phyloP scores from a whole-genome alignment of 169 alveolate species.

The Plasmodium gaboni region DNA sequence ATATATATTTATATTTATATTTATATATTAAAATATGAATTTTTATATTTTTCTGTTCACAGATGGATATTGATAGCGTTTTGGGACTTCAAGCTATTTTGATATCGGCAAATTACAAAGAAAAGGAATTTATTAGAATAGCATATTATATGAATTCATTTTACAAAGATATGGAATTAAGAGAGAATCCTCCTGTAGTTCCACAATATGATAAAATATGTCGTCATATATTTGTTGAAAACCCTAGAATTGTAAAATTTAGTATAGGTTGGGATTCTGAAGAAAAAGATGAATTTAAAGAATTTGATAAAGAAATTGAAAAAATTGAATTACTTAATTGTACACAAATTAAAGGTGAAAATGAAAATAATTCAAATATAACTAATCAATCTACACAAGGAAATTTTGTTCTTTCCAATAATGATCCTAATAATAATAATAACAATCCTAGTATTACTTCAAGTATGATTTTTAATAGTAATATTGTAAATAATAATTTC shows the following conservation, averaged over 20 bases:
- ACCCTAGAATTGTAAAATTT: constrained; percentile 98
- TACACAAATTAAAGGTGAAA: constrained; percentile 56
- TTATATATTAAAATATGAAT: no score
- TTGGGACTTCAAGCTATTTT: constrained; percentile 98
- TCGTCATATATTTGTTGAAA: constrained; percentile 93
- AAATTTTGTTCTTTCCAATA: constrained; percentile 6
- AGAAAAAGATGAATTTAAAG: constrained; percentile 78
- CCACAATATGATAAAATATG: constrained; percentile 93
- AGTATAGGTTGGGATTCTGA: constrained; percentile 95
- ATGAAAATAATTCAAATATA: constrained; percentile 28
- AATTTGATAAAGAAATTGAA: constrained; percentile 77
- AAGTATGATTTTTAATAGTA: not conserved
- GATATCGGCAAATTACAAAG: constrained; percentile 94
- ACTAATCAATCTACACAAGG: constrained; percentile 50
- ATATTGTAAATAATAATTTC: not conserved
- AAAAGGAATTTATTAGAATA: constrained; percentile 96
- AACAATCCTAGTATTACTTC: not conserved
- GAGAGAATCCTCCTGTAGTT: constrained; percentile 95
- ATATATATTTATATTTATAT: no score
- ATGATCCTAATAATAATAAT: not conserved
- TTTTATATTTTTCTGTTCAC: not conserved
- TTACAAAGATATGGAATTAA: constrained; percentile 93
- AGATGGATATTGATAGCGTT: constrained; percentile 88
- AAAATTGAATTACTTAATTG: constrained; percentile 65
- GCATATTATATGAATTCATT: constrained; percentile 97